Evolutionary conservation across 371 early-diverging fungal species (phyloP).

Genomic region (Mucor lusitanicus): DNA sequence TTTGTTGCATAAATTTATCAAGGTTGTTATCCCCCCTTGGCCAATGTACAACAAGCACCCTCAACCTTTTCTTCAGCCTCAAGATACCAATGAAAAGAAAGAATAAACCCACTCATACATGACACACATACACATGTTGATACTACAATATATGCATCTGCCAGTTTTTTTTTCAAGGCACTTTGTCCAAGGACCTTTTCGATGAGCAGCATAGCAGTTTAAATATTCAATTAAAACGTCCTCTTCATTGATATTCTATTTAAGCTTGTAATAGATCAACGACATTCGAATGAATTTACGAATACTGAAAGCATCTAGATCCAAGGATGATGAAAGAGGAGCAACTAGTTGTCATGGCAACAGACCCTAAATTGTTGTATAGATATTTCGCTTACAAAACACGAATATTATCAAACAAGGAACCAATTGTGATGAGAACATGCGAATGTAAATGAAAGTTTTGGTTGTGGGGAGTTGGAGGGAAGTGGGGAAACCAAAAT

Average conservation of each 20-base stretch:
- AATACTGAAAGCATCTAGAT: background rate
- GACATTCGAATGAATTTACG: background rate
- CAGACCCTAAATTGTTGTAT: background rate
- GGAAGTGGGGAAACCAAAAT: conserved; percentile 4
- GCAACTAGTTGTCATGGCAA: background rate
- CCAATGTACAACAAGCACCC: conserved; percentile 29
- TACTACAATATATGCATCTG: background rate
- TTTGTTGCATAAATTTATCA: background rate
- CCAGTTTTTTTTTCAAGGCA: background rate
- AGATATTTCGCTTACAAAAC: background rate
- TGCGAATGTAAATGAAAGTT: conserved; percentile 2
- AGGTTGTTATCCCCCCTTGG: conserved; percentile 32
- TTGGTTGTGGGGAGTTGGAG: background rate
- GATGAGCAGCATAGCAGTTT: background rate
- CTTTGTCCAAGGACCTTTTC: background rate
- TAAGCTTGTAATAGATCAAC: background rate
- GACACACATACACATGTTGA: background rate
- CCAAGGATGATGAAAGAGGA: background rate
- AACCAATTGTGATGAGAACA: background rate
- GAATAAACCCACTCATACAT: conserved; percentile 1
- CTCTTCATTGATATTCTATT: background rate
- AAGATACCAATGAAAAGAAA: conserved; percentile 18
- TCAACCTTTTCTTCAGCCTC: conserved; percentile 18
- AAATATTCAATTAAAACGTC: background rate
- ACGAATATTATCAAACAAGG: background rate